Evolutionary conservation across 1,139 yeast genomes (phyloP).

Genomic region (Trichomonascaceae sp.): DNA sequence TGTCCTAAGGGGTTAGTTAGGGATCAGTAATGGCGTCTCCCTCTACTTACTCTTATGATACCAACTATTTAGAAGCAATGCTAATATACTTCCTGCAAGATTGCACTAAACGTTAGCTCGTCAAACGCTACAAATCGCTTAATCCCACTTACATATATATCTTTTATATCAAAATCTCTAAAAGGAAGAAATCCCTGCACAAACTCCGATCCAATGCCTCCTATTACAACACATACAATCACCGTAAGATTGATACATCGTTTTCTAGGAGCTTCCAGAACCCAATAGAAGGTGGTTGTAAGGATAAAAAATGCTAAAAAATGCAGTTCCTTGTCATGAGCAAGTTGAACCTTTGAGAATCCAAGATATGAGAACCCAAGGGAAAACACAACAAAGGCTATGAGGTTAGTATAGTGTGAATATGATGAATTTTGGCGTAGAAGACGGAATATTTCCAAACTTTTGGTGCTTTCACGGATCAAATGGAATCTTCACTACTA

Average conservation of each 20-base stretch:
- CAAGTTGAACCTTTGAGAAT: constrained; percentile 42
- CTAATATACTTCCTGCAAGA: constrained; percentile 31
- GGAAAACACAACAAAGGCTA: constrained; percentile 29
- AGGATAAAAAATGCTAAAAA: constrained; percentile 45
- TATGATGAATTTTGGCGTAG: not conserved
- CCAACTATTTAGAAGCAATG: constrained; percentile 29
- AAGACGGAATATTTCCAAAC: not conserved
- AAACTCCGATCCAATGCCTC: constrained; percentile 49
- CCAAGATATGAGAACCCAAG: constrained; percentile 39
- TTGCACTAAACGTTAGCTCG: constrained; percentile 23
- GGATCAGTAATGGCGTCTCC: too few relatives aligned
- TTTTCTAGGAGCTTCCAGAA: constrained; percentile 42
- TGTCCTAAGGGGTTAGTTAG: constrained; percentile 14
- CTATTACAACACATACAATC: constrained; percentile 41
- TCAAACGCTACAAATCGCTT: not conserved
- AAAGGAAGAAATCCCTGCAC: constrained; percentile 33
- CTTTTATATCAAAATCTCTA: constrained; percentile 3
- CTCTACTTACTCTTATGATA: constrained; percentile 33
- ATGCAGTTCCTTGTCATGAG: constrained; percentile 52
- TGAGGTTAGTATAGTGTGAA: not conserved
- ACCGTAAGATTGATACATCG: constrained; percentile 41
- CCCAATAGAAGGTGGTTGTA: constrained; percentile 50
- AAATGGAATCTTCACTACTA: not conserved
- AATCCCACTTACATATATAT: constrained; percentile 4
- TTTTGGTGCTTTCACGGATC: not conserved